Conservation (phyloP, 2,329 filamentous ascomycete genomes). For the Xylariaceae sp. region DNA sequence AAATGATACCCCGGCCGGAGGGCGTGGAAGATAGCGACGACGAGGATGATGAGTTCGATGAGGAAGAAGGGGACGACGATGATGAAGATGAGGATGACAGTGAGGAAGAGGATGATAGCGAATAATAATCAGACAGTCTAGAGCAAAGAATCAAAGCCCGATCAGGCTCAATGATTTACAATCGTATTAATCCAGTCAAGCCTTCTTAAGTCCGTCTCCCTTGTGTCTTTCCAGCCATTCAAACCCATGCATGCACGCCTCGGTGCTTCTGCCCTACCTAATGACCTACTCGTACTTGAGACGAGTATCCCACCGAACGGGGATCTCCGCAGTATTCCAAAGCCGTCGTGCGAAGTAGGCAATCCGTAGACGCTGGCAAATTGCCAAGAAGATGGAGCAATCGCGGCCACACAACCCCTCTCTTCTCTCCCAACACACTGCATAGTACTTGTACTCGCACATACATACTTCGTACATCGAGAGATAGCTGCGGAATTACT, state of each 20-base stretch:
- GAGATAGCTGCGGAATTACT: background rate
- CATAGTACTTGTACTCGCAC: background rate
- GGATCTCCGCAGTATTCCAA: background rate
- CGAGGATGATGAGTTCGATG: conserved; percentile 35
- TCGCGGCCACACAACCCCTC: background rate
- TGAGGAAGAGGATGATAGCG: conserved; percentile 14
- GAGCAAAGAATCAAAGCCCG: background rate
- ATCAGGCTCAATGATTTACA: background rate
- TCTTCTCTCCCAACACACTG: background rate
- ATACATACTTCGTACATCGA: background rate
- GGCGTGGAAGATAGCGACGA: conserved; percentile 54
- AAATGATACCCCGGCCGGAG: conserved; percentile 68
- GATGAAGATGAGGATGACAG: conserved; percentile 16
- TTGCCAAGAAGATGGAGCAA: conserved; percentile 6
- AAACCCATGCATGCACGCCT: background rate
- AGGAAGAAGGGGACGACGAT: conserved; percentile 18
- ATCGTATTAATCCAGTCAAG: conserved; percentile 5
- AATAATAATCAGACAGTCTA: conserved; percentile 1
- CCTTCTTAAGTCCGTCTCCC: background rate
- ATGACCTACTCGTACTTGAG: no score
- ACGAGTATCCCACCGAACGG: background rate
- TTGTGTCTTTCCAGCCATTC: background rate
- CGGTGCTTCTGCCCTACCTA: background rate
- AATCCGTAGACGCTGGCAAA: background rate
- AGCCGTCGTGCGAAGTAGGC: background rate